Base-by-base conservation (phyloP, 2,329 filamentous ascomycete species). In the Malbranchea cinnamomea region DNA sequence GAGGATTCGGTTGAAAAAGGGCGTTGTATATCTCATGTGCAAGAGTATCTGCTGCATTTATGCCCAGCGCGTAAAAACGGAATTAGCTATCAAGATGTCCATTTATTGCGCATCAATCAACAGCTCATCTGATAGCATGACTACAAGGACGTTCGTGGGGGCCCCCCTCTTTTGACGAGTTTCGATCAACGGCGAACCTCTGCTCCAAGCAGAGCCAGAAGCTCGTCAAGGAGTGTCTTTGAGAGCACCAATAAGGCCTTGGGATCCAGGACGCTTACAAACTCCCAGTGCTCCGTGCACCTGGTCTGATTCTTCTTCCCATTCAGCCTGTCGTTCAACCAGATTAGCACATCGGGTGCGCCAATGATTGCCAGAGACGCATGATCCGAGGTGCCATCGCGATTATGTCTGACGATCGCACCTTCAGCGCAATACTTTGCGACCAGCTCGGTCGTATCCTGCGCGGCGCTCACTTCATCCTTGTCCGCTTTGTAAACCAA, bases 401-500 rank as follows among this genome's bases (percentile, higher is more conserved):
- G 48, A 28, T 60, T 48, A 33, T 63, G 67, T 2, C 50, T 43
- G 5, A 68, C 54, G 3, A 52, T 52, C 0, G 50, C 58, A 2
- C 57, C 58, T 3, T 41, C 46, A 0, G 31, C 37, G 32, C 63
- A 67, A 32, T 60, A 65, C 9, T 44, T 39, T 0, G 48, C 31
- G 1, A 65, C 52, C 11, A 66, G 39, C 0, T 36, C 46, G 31
- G 68, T 63, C 2, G 58, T 65, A 17, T 60, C 56, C 4, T 39
- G 45, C 3, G 64, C 47, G 3, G 50, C 46, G 5, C 53, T 59
- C 28, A 64, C 46, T 31, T 67, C 56, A 21, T 70, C 65, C 2
- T 41, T 35, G 11, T 60, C 52, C 0, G 63, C 59, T 36, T 68
- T 68, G 44, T 68, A 68, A 3, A 64, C 42, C 35, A 63, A 62